Evolutionary conservation across 306 rosid genomes (phyloP).

Genomic region (Vigna angularis): DNA sequence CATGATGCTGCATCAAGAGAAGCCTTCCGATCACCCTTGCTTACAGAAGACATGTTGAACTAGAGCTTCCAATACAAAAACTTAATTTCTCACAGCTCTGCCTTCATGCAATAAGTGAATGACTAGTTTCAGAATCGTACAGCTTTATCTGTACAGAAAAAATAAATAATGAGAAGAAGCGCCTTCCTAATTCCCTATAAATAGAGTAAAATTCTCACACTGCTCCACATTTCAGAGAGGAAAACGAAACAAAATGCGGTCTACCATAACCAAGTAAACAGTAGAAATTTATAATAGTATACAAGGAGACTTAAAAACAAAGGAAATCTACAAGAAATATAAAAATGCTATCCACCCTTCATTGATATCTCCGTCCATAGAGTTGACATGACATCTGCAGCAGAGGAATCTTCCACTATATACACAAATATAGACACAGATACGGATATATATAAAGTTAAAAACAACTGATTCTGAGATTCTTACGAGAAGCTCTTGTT

Average conservation of each 20-base stretch:
- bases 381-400: constrained; percentile 16
- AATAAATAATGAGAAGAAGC: constrained; percentile 43
- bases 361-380: background rate
- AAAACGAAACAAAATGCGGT: background rate
- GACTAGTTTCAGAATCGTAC: constrained; percentile 33
- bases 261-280: background rate
- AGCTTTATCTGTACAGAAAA: constrained; percentile 46
- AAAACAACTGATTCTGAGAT: constrained; percentile 29
- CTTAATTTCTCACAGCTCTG: constrained; percentile 38
- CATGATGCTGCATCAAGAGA: constrained; percentile 79
- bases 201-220: constrained; percentile 1
- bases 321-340: constrained; percentile 11
- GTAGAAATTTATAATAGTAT: constrained; percentile 7
- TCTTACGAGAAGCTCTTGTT: constrained; percentile 24
- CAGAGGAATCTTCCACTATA: constrained; percentile 11
- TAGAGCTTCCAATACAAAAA: constrained; percentile 36
- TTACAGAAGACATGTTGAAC: constrained; percentile 64
- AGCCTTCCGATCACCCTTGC: constrained; percentile 77
- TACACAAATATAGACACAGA: background rate
- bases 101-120: constrained; percentile 44
- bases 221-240: constrained; percentile 1
- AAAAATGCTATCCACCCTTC: constrained; percentile 16
- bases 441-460: background rate
- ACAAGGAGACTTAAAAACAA: constrained; percentile 18
- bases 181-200: constrained; percentile 18